Conservation (phyloP, 148 eudicot species). For the Cornus florida region DNA sequence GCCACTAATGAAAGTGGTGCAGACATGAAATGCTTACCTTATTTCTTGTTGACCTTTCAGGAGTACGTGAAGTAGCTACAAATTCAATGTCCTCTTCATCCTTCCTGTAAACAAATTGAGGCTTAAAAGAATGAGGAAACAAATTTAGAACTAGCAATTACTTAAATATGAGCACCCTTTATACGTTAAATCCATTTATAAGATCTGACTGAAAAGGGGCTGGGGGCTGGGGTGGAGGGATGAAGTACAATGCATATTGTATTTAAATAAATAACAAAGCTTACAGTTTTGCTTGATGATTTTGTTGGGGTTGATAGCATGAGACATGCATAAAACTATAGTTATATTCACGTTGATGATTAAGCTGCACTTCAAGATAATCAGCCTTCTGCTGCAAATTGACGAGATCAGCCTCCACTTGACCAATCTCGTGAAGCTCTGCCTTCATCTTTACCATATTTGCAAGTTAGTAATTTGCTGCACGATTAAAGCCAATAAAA, state of each 20-base stretch:
- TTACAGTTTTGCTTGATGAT: slow-evolving; percentile 44
- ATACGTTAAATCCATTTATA: slow-evolving; percentile 3
- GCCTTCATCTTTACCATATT: slow-evolving; percentile 39
- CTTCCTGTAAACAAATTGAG: slow-evolving; percentile 37
- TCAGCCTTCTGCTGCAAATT: slow-evolving; percentile 66
- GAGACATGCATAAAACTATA: slow-evolving; percentile 30
- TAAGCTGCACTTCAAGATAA: slow-evolving; percentile 57
- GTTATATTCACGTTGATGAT: slow-evolving; percentile 55
- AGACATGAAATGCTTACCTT: slow-evolving; percentile 33
- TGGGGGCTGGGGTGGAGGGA: no score
- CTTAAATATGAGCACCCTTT: neutral
- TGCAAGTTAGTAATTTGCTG: slow-evolving; percentile 9
- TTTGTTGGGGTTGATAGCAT: slow-evolving; percentile 26
- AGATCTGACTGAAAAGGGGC: neutral
- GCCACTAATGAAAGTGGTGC: slow-evolving; percentile 7
- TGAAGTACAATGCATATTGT: neutral
- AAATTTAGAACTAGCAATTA: neutral
- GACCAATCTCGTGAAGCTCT: slow-evolving; percentile 57
- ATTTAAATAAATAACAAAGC: slow-evolving; percentile 9
- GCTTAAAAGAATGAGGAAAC: slow-evolving; percentile 4
- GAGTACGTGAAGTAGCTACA: slow-evolving; percentile 20
- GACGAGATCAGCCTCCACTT: slow-evolving; percentile 51
- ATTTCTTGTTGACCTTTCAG: slow-evolving; percentile 37
- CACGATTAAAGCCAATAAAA: neutral
- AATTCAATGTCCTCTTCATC: slow-evolving; percentile 38